Conservation (phyloP, 495 filamentous ascomycete species). For the Penicillium turbatum region DNA sequence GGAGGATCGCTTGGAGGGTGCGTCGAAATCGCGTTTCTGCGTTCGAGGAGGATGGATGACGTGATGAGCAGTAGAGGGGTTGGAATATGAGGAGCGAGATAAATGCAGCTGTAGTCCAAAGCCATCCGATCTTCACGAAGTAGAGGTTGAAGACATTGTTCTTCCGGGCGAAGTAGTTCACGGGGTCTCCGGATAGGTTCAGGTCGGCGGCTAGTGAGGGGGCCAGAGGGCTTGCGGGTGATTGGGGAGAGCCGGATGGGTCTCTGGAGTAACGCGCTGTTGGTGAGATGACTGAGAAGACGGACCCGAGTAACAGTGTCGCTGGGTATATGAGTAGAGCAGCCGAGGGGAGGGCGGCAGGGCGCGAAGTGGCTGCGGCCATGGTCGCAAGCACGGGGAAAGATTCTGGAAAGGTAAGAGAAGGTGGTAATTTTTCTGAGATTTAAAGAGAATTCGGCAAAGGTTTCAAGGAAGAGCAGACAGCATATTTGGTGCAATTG, state of each 20-base stretch:
- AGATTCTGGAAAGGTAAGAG: neutral
- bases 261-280: slow-evolving; percentile 42
- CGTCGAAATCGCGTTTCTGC: slow-evolving; percentile 26
- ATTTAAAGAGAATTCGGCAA: neutral
- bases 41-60: slow-evolving; percentile 16
- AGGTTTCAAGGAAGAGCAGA: neutral
- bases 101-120: slow-evolving; percentile 76
- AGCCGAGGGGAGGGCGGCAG: slow-evolving; percentile 20
- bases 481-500: slow-evolving; percentile 2
- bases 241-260: slow-evolving; percentile 22
- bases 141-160: slow-evolving; percentile 82
- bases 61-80: slow-evolving; percentile 33
- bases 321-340: slow-evolving; percentile 65
- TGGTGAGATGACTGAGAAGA: slow-evolving; percentile 76
- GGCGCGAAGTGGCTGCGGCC: slow-evolving; percentile 19
- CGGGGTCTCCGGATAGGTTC: slow-evolving; percentile 26
- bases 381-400: slow-evolving; percentile 10
- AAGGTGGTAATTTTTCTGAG: neutral
- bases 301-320: slow-evolving; percentile 71
- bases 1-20: slow-evolving; percentile 46
- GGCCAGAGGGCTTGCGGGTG: slow-evolving; percentile 56
- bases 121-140: slow-evolving; percentile 95
- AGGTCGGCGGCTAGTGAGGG: slow-evolving; percentile 45
- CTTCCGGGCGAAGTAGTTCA: slow-evolving; percentile 90
- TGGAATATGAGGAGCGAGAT: slow-evolving; percentile 57